Evolutionary conservation across 345 rosid species (phyloP).

Genomic region (Capsella bursapastoris): DNA sequence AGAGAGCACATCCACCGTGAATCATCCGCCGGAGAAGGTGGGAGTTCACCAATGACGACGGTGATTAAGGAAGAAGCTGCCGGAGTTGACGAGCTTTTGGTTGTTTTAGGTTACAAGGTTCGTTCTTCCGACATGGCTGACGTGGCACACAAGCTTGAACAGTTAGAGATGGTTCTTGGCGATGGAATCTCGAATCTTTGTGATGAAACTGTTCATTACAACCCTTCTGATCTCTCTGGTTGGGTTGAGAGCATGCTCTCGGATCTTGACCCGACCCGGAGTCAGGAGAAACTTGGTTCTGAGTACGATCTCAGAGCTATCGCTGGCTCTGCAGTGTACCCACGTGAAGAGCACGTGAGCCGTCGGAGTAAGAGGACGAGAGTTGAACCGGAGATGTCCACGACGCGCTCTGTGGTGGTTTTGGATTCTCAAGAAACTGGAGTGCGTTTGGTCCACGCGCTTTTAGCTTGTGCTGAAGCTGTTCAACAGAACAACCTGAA

Average conservation of each 20-base stretch:
- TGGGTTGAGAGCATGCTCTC: conserved; percentile 77
- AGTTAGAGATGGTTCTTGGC: conserved; percentile 81
- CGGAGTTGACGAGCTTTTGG: conserved; percentile 90
- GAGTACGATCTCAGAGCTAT: conserved; percentile 82
- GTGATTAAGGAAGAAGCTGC: conserved; percentile 50
- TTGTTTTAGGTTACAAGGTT: conserved; percentile 81
- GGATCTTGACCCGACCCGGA: conserved; percentile 48
- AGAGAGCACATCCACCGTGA: conserved; percentile 52
- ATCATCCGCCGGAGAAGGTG: conserved; percentile 37
- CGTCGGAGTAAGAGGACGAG: conserved; percentile 48
- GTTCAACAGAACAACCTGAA: conserved; percentile 65
- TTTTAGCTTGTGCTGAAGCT: conserved; percentile 88
- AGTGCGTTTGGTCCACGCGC: conserved; percentile 79
- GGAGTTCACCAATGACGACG: conserved; percentile 29
- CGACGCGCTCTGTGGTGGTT: conserved; percentile 67
- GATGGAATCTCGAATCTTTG: conserved; percentile 66
- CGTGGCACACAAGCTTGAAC: conserved; percentile 88
- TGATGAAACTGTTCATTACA: conserved; percentile 70
- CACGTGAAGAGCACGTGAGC: conserved; percentile 39
- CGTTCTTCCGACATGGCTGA: conserved; percentile 85
- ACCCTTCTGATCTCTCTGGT: conserved; percentile 74
- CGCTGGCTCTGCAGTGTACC: conserved; percentile 72
- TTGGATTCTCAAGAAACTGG: conserved; percentile 88
- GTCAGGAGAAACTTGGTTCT: conserved; percentile 42
- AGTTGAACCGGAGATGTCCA: conserved; percentile 27